Evolutionary conservation across 176 grass and related monocot species (phyloP).

Genomic region (Phyllostachys edulis): DNA sequence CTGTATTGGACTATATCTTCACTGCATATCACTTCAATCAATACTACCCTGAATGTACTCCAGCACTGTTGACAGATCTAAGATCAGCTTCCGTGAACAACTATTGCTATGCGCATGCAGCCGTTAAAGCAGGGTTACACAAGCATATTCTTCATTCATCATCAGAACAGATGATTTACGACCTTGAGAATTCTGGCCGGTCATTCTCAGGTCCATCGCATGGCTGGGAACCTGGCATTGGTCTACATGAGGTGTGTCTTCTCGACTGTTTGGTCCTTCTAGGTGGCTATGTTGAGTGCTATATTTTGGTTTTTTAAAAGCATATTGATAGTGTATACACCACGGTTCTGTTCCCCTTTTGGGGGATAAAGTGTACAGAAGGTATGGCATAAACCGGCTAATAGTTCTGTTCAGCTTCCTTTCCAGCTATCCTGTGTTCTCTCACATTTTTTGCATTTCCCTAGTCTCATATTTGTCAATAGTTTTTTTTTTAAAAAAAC

Average conservation of each 20-base stretch:
- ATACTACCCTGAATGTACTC: conserved; percentile 61
- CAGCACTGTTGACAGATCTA: conserved; percentile 68
- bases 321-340: neutral
- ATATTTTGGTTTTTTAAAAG: too few species aligned
- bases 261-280: neutral
- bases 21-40: conserved; percentile 57
- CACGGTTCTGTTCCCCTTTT: too few species aligned
- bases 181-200: conserved; percentile 37
- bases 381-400: too few species aligned
- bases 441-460: too few species aligned
- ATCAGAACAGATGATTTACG: conserved; percentile 42
- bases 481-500: too few species aligned
- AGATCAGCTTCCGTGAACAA: conserved; percentile 84
- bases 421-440: too few species aligned
- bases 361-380: too few species aligned
- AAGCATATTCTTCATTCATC: conserved; percentile 74
- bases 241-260: conserved; percentile 61
- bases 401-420: too few species aligned
- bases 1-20: conserved; percentile 63
- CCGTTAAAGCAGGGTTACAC: conserved; percentile 67
- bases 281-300: neutral
- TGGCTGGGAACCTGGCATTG: conserved; percentile 73
- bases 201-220: conserved; percentile 57
- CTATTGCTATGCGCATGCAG: conserved; percentile 72
- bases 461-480: too few species aligned